Base-by-base conservation (phyloP, 352 stramenopile genomes). In the Phytophthora europaea region DNA sequence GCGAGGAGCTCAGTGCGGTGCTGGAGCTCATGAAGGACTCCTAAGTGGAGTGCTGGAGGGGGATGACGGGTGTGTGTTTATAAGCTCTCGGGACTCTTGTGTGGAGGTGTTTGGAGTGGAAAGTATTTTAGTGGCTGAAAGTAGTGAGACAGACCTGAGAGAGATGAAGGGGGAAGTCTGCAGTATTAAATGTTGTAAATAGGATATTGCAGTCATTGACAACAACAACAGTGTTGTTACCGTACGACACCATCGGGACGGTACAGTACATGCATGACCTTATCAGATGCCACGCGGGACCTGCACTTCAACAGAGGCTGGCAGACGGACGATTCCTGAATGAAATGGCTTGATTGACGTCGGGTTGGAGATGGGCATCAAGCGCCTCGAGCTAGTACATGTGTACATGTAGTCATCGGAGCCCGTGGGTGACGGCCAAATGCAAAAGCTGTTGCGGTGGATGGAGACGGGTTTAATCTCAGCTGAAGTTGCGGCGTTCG, bases 11-110 rank as follows among this genome's bases (percentile, higher is more conserved):
- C 16, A 84, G 81, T 40, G 78, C 79, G 6, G 80, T 85, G 33
- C 59, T 85, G 57, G 83, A 88, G 74, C 70, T 88, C 15, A 80
- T 82, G 75, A 83, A 83, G 61, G 76, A 87, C 60, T 85, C 72
- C 10, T 83, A 51, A 79, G 48, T 13, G 54, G 40, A 33, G 51
- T 18, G 9, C 9, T 8, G 16, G 23, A 6, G 10, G 16, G n/a
- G 20, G 36, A 18, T 1, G 12, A 45, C 22, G 23, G 33, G 31
- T 72, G 23, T 61, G 23, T 78, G 65, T 78, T 31, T 76, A 76
- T 78, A 78, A 78, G 65, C 65, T 71, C 60, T 6, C 6, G 40
- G 36, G 51, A 28, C 48, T 58, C 33, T 10, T 8, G 22, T 26
- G 40, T 38, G 40, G 38, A 55, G 45, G n/a, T 8, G 26, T 43